Evolutionary conservation across 1,284 basidiomycete genomes (phyloP).

Genomic region (Leccinum fallax): DNA sequence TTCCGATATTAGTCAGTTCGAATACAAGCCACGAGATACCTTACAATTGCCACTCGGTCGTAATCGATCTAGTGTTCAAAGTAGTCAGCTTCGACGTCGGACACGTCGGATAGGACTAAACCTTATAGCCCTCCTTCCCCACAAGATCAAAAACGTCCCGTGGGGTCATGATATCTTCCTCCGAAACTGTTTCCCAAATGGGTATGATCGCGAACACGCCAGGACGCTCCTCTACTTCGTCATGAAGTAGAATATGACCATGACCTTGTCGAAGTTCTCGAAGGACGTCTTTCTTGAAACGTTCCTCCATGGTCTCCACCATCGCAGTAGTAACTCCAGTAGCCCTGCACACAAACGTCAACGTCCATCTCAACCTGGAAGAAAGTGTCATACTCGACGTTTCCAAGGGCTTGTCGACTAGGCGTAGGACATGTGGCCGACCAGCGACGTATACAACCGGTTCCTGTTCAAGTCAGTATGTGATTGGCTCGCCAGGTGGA

Average conservation of each 20-base stretch:
- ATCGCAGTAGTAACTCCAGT: constrained; percentile 93
- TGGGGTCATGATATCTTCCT: constrained; percentile 92
- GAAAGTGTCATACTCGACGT: constrained; percentile 76
- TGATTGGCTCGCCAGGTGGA: background rate
- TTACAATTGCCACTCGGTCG: constrained; percentile 81
- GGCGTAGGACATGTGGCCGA: constrained; percentile 90
- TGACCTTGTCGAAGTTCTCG: constrained; percentile 73
- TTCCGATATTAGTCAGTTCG: constrained; percentile 9
- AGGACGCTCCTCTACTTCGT: constrained; percentile 93
- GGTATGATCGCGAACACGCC: constrained; percentile 89
- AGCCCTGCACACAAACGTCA: constrained; percentile 53
- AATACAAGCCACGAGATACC: constrained; percentile 24
- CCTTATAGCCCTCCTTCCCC: constrained; percentile 76
- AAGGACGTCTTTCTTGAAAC: constrained; percentile 89
- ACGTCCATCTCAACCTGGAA: background rate
- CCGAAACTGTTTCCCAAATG: constrained; percentile 84
- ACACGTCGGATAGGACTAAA: constrained; percentile 17
- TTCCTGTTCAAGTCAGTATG: constrained; percentile 55
- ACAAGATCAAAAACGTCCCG: constrained; percentile 81
- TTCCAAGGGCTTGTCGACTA: constrained; percentile 89
- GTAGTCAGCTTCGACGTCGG: constrained; percentile 9
- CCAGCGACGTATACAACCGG: constrained; percentile 93
- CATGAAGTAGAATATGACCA: constrained; percentile 90
- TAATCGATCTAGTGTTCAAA: constrained; percentile 74
- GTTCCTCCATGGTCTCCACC: constrained; percentile 92